Base-by-base conservation (phyloP, 192 early-diverging fungal species). In the Umbelopsis ramanniana region DNA sequence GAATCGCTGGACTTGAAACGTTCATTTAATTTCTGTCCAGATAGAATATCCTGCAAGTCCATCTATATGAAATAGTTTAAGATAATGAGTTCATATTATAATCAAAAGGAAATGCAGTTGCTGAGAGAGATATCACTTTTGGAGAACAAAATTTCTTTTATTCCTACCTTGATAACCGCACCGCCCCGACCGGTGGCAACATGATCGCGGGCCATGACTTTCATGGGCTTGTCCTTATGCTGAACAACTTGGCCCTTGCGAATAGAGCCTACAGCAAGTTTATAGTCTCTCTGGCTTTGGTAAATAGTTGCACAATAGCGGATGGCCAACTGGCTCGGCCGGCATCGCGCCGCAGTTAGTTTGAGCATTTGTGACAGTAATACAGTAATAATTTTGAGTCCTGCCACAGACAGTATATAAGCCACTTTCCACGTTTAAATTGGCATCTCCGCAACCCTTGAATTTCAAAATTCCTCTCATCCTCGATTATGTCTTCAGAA, bases 211-310 rank as follows among this genome's bases (percentile, higher is more conserved):
- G 79, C 79, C 26, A 88, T 69, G 6, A 96, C 92, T 17, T 91
- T 83, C 69, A 85, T 88, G n/a, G 91, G 88, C 15, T 74, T 82
- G 60, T 86, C 88, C 26, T 89, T 88, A 72, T 83, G 78, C 37
- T 92, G 86, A 19, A 96, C 85, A 2, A 95, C 89, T 72, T 84
- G 83, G 12, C 93, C 92, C 26, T 83, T 87, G 48, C 89, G 88
- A 40, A 92, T 79, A 17, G 82, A 67, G 14, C 83, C 83, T 8
- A 88, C 83, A 19, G 76, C 81, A 0, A 81, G 76, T 69, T 87
- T 88, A 66, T 79, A 87, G 71, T 76, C 77, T 68, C 82, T 82
- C 68, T 72, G 81, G 48, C 45, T 24, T 15, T 45, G 23, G 52
- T 43, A n/a, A 19, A 63, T 22, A 14, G 70, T 43, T 3, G 57